Conservation (phyloP, 2,329 filamentous ascomycete genomes). For the Setomelanomma holmii region DNA sequence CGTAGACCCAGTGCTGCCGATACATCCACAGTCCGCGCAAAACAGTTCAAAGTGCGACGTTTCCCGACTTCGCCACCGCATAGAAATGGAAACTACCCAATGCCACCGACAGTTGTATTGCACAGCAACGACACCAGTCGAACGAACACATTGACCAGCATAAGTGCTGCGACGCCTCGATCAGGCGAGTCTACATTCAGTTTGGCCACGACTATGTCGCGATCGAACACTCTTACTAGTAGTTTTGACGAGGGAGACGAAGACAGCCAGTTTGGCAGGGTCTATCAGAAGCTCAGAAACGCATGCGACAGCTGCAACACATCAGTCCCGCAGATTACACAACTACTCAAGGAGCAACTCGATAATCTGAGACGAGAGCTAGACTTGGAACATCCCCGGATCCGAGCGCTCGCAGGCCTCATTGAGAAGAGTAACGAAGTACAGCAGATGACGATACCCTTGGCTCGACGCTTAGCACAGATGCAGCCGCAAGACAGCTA, state of each 20-base stretch:
- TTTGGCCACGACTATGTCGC: slow-evolving; percentile 54
- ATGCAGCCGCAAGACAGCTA: slow-evolving; percentile 88
- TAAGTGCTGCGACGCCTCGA: slow-evolving; percentile 69
- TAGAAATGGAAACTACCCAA: slow-evolving; percentile 40
- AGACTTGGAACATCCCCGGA: slow-evolving; percentile 42
- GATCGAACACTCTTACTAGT: slow-evolving; percentile 62
- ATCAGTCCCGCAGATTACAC: slow-evolving; percentile 65
- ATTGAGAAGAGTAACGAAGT: slow-evolving; percentile 74
- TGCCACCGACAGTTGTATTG: slow-evolving; percentile 50
- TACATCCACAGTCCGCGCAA: slow-evolving; percentile 36
- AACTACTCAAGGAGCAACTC: slow-evolving; percentile 36
- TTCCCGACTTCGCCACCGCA: slow-evolving; percentile 44
- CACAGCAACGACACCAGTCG: slow-evolving; percentile 58
- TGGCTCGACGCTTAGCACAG: slow-evolving; percentile 75
- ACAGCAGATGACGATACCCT: slow-evolving; percentile 74
- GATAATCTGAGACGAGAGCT: slow-evolving; percentile 38
- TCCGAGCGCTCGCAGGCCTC: slow-evolving; percentile 60
- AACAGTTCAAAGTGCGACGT: slow-evolving; percentile 38
- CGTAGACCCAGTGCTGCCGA: slow-evolving; percentile 32
- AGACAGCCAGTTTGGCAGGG: slow-evolving; percentile 80
- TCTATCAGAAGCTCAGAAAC: slow-evolving; percentile 77
- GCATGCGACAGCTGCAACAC: slow-evolving; percentile 77
- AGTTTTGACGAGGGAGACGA: slow-evolving; percentile 72
- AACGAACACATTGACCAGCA: slow-evolving; percentile 60
- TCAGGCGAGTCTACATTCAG: slow-evolving; percentile 82